Conservation (phyloP, 768 basidiomycete species). For the Leccinum broughii region DNA sequence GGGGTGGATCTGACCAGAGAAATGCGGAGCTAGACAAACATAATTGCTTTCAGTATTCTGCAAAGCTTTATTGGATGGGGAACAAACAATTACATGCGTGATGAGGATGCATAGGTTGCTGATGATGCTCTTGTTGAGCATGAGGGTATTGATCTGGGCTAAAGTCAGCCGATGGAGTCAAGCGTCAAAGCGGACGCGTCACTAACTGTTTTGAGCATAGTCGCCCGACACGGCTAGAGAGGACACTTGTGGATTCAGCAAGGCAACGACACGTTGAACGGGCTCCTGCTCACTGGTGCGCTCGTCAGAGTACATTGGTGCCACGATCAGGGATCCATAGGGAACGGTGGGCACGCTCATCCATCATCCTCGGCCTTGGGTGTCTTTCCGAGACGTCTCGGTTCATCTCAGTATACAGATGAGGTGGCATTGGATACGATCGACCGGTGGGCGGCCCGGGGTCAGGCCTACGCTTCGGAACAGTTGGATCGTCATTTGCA, state of each 20-base stretch:
- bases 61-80: slow-evolving; percentile 40
- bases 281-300: slow-evolving; percentile 47
- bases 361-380: slow-evolving; percentile 29
- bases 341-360: slow-evolving; percentile 33
- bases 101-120: slow-evolving; percentile 30
- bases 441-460: slow-evolving; percentile 32
- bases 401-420: slow-evolving; percentile 38
- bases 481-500: slow-evolving; percentile 37
- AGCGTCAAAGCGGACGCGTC: slow-evolving; percentile 13
- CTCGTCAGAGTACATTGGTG: slow-evolving; percentile 57
- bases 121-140: slow-evolving; percentile 35
- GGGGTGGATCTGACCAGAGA: slow-evolving; percentile 31
- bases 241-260: slow-evolving; percentile 19
- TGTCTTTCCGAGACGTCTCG: slow-evolving; percentile 32
- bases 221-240: slow-evolving; percentile 44
- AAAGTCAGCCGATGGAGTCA: slow-evolving; percentile 20
- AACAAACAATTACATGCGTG: slow-evolving; percentile 35
- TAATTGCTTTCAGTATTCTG: slow-evolving; percentile 57
- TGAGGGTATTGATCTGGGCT: slow-evolving; percentile 35
- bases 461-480: slow-evolving; percentile 37
- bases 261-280: slow-evolving; percentile 12
- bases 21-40: slow-evolving; percentile 58
- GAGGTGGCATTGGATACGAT: slow-evolving; percentile 36
- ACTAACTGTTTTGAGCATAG: slow-evolving; percentile 45
- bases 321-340: slow-evolving; percentile 46